Percentiles rank a stretch among this genome's conserved stretches.
phyloP scores from a whole-genome alignment of 1,284 basidiomycete species.

The Ustilago trichophora region DNA sequence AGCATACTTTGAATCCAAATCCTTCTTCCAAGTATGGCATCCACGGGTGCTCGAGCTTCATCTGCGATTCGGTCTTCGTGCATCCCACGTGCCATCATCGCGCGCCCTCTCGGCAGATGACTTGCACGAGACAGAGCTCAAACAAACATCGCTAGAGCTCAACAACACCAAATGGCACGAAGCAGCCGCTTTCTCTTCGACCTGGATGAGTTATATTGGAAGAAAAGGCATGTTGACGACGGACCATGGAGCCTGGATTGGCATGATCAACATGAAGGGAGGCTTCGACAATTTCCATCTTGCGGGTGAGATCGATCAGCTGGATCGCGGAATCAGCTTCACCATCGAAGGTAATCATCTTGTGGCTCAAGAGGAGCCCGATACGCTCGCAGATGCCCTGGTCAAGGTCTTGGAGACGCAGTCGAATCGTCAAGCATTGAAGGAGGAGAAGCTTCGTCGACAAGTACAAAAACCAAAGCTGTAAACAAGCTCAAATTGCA shows the following conservation, averaged over 20 bases:
- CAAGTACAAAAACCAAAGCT: slow-evolving; percentile 27
- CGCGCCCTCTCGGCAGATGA: slow-evolving; percentile 25
- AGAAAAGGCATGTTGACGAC: slow-evolving; percentile 12
- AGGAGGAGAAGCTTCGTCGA: slow-evolving; percentile 31
- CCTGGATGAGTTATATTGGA: slow-evolving; percentile 36
- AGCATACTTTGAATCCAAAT: slow-evolving; percentile 70
- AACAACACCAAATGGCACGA: slow-evolving; percentile 60
- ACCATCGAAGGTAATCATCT: slow-evolving; percentile 50
- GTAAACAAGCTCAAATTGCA: slow-evolving; percentile 1
- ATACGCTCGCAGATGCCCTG: slow-evolving; percentile 18
- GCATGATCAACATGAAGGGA: slow-evolving; percentile 32
- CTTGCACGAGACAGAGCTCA: slow-evolving; percentile 28
- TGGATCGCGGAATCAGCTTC: slow-evolving; percentile 29
- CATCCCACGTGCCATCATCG: slow-evolving; percentile 13
- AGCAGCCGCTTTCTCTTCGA: slow-evolving; percentile 48
- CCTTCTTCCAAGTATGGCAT: slow-evolving; percentile 81
- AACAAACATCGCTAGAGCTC: slow-evolving; percentile 36
- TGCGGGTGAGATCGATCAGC: slow-evolving; percentile 21
- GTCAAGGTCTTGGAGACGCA: slow-evolving; percentile 32
- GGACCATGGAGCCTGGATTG: slow-evolving; percentile 26
- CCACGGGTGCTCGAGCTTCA: slow-evolving; percentile 75
- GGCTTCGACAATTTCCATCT: slow-evolving; percentile 30
- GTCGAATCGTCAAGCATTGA: slow-evolving; percentile 11
- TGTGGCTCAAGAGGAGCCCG: slow-evolving; percentile 56
- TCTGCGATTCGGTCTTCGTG: slow-evolving; percentile 73